Evolutionary conservation across 306 rosid species (phyloP), one percentile per base, ranked within the genome.

Genomic region (Cucurbita maxima): DNA sequence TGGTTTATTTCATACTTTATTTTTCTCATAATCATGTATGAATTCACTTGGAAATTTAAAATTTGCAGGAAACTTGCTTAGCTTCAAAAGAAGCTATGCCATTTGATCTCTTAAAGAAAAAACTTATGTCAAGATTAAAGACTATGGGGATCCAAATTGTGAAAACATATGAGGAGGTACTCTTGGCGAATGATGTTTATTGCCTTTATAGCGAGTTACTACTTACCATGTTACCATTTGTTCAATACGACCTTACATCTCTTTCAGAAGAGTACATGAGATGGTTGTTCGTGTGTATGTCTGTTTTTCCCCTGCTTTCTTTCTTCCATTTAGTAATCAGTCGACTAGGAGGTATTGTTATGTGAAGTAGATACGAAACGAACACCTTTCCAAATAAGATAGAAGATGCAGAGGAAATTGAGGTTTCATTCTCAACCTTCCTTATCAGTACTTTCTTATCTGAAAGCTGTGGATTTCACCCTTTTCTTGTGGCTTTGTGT

Each of bases 41-140:
- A 54, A 61, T 68, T 67, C 59, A 54, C 74, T 77, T 64, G 71
- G 52, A 71, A 77, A 71, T 15, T 44, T 66, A 44, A 71, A 30
- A 56, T 76, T 72, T 79, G 79, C 96, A 94, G 99, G 97, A 94
- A 85, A 94, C 99, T 70, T 91, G 99, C 83, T 84, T 91, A 87
- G 99, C 97, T 13, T 91, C 99, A 22, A 86, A 91, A 88, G 92
- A 89, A 50, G 97, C 97, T 62, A 91, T 94, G 97, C 97, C 99
- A 61, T 91, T 91, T 82, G 92, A 88, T 82, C 86, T 94, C 71
- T 72, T 91, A 76, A 94, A 91, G 95, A 84, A 84, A 76, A 94
- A 89, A 77, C 97, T 94, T 73, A 80, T 89, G 81, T 84, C 90
- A 66, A 89, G 97, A 83, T 81, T 94, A 74, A 80, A 91, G 70